These are phyloP conservation scores for Tetrapisispora arboricola DNA, from an alignment of 805 yeast genomes.

Conservation along the genomic window DNA sequence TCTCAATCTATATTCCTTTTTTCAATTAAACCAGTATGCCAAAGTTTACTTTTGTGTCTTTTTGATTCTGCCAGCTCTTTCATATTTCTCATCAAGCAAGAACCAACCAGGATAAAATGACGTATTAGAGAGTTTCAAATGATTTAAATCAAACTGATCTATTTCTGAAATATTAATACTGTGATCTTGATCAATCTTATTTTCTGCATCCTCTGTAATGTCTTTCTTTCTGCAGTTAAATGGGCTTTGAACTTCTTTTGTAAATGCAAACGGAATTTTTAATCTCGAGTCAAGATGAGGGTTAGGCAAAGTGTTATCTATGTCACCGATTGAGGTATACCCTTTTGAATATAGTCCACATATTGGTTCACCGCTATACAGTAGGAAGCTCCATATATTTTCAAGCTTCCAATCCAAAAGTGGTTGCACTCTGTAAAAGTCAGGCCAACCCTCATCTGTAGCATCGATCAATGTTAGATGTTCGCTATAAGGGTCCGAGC, in stretches of 20 bases:
- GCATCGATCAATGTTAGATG: constrained; percentile 47
- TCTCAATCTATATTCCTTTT: not conserved
- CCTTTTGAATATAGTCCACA: constrained; percentile 76
- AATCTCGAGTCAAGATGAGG: constrained; percentile 37
- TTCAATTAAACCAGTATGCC: not conserved
- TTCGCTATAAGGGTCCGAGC: constrained; percentile 77
- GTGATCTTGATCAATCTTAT: not conserved
- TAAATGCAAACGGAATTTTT: constrained; percentile 11
- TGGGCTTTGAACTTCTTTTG: constrained; percentile 7
- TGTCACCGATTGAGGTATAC: constrained; percentile 85
- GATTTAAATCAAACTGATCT: constrained; percentile 6
- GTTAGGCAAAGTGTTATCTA: constrained; percentile 58
- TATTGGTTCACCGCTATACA: constrained; percentile 47
- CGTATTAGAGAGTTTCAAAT: constrained; percentile 1
- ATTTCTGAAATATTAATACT: constrained; percentile 8
- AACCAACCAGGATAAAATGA: constrained; percentile 28
- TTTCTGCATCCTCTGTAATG: constrained; percentile 2
- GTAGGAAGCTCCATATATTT: constrained; percentile 78
- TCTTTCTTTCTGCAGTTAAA: no score
- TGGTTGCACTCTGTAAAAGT: constrained; percentile 76
- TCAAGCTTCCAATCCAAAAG: constrained; percentile 78
- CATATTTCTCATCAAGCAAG: constrained; percentile 21
- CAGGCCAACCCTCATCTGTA: constrained; percentile 92
- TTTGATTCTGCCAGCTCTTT: constrained; percentile 26
- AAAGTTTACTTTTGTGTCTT: not conserved